A percentile compares a stretch with the other conserved stretches of the same genome.
Evolutionary conservation across 1,284 basidiomycete genomes (phyloP).

Genomic region (Tilletia indica): DNA sequence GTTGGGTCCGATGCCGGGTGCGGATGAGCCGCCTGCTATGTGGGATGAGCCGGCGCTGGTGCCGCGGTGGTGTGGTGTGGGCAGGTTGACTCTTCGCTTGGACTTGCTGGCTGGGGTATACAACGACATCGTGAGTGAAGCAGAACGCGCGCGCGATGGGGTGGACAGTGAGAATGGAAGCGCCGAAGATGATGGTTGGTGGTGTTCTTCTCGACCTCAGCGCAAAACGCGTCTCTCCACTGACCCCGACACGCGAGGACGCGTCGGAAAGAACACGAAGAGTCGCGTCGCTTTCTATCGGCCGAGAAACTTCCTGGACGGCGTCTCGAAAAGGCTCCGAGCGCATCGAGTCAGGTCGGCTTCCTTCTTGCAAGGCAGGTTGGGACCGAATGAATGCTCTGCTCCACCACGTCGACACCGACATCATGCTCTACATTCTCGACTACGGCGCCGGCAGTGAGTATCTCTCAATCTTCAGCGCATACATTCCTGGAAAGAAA

Average conservation of each 20-base stretch:
- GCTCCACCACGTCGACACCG: neutral
- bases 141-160: neutral
- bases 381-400: neutral
- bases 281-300: constrained; percentile 6
- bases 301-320: neutral
- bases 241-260: neutral
- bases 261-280: neutral
- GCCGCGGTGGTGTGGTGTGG: constrained; percentile 10
- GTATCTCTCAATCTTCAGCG: constrained; percentile 18
- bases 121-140: neutral
- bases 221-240: neutral
- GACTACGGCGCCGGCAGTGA: constrained; percentile 54
- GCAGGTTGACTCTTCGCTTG: constrained; percentile 3
- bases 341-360: neutral
- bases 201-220: neutral
- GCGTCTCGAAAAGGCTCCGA: constrained; percentile 14
- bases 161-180: neutral
- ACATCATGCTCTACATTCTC: constrained; percentile 51
- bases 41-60: constrained; percentile 13
- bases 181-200: constrained; percentile 2
- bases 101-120: neutral
- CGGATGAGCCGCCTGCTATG: neutral
- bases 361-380: neutral
- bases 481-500: no score
- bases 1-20: neutral